Evolutionary conservation across 2,329 filamentous ascomycete genomes (phyloP), one percentile per base, ranked within the genome.

Genomic region (Colletotrichum gloeosporioides): DNA sequence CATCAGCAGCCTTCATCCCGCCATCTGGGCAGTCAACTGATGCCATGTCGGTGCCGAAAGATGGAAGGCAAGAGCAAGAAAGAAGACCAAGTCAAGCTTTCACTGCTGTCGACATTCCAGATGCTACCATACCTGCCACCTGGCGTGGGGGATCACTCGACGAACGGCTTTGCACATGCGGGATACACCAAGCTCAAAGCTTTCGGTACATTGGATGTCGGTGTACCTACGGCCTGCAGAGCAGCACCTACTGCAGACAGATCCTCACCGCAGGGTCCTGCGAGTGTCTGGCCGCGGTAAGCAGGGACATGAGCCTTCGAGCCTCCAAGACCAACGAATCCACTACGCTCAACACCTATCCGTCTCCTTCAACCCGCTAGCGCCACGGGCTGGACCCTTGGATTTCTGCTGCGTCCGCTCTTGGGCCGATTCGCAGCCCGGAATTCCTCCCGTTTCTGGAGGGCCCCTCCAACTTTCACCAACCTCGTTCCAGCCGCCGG

Each of bases 191-290:
- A 13, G n/a, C 22, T n/a, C 44, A 49, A 49, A 49, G 44, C 44
- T 53, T 53, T 53, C 44, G 44, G 44, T 22, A 53, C 44, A 22
- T 53, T 8, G 7, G 32, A 34, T 29, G 27, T 53, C 55, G 34
- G n/a, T 34, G 25, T 31, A 27, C 18, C 25, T 62, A 34, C 15
- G 59, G 59, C 29, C 55, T 27, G 27, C 55, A 59, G 22, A 59
- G 55, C 55, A 59, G 44, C n/a, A 53, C 44, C 55, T 59, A 59
- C 55, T 59, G 55, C 55, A 53, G 44, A 39, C 34, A 75, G 25
- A 31, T 62, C 34, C 64, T 69, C 64, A 64, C 71, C 70, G 70
- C 73, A 76, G 64, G 64, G 70, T 76, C 70, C 70, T 73, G 57
- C 29, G 32, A 67, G 22, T 32, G 49, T 71, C 61, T 73, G 53